These are phyloP conservation scores for Hortaea sp. DNA, from an alignment of 2,329 filamentous ascomycete species.

Conservation along the genomic window DNA sequence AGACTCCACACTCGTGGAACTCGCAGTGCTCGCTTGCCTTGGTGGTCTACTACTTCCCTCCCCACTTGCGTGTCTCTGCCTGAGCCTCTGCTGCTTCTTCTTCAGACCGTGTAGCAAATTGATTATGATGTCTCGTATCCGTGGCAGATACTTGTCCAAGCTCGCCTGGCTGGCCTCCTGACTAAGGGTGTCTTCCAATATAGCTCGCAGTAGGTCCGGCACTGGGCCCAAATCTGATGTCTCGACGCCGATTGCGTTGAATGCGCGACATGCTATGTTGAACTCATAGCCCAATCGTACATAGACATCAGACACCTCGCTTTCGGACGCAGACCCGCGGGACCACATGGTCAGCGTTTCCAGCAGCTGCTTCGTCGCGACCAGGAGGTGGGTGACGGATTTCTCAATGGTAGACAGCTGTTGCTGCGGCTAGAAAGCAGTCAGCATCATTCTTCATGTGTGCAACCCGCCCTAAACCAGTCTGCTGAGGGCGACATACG, in stretches of 20 bases:
- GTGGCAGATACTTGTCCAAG: constrained; percentile 83
- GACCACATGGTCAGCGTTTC: constrained; percentile 98
- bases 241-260: constrained; percentile 93
- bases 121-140: constrained; percentile 97
- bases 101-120: constrained; percentile 92
- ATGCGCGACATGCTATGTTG: constrained; percentile 95
- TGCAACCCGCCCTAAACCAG: neutral
- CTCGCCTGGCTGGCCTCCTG: constrained; percentile 92
- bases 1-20: constrained; percentile 34
- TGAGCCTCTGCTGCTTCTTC: constrained; percentile 85
- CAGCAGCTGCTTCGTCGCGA: constrained; percentile 93
- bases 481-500: constrained; percentile 8
- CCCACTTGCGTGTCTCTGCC: constrained; percentile 38
- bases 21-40: constrained; percentile 38
- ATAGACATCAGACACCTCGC: constrained; percentile 95
- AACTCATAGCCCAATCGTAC: constrained; percentile 97
- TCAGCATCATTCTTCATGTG: constrained; percentile 3
- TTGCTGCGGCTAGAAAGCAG: constrained; percentile 49
- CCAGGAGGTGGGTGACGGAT: constrained; percentile 92
- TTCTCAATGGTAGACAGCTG: constrained; percentile 95
- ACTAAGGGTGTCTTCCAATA: constrained; percentile 90
- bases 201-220: constrained; percentile 77
- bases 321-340: constrained; percentile 79
- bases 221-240: constrained; percentile 91
- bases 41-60: constrained; percentile 16